phyloP scores from a whole-genome alignment of 805 yeast species.

The Kazachstania viticola region DNA sequence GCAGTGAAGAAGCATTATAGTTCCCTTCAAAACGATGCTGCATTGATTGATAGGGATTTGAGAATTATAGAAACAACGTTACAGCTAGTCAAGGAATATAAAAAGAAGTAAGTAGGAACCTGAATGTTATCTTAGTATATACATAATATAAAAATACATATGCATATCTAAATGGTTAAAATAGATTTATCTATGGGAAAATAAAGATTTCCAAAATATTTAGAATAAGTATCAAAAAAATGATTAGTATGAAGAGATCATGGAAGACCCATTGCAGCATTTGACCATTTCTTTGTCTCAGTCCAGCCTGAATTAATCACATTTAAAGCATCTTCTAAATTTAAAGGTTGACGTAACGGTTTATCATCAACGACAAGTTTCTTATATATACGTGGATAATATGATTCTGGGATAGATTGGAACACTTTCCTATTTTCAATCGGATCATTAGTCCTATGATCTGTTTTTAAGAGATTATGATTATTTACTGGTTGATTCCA shows the following conservation, averaged over 20 bases:
- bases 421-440: constrained; percentile 12
- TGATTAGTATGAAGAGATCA: constrained; percentile 3
- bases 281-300: constrained; percentile 63
- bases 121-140: no score
- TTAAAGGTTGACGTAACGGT: constrained; percentile 56
- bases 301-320: constrained; percentile 81
- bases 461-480: neutral
- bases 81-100: constrained; percentile 26
- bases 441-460: constrained; percentile 1
- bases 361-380: constrained; percentile 60
- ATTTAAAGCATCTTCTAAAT: constrained; percentile 58
- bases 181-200: neutral
- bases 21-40: constrained; percentile 47
- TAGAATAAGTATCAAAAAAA: no score
- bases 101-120: constrained; percentile 8
- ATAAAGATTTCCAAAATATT: no score
- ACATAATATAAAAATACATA: neutral
- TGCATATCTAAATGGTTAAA: neutral
- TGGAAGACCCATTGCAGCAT: constrained; percentile 30
- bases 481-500: constrained; percentile 39
- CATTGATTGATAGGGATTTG: constrained; percentile 57
- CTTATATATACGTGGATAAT: constrained; percentile 52
- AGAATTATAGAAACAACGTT: constrained; percentile 56
- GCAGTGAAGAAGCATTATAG: constrained; percentile 12
- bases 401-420: constrained; percentile 33